Evolutionary conservation across 371 early-diverging fungal species (phyloP).

Genomic region (Mortierella sp.): DNA sequence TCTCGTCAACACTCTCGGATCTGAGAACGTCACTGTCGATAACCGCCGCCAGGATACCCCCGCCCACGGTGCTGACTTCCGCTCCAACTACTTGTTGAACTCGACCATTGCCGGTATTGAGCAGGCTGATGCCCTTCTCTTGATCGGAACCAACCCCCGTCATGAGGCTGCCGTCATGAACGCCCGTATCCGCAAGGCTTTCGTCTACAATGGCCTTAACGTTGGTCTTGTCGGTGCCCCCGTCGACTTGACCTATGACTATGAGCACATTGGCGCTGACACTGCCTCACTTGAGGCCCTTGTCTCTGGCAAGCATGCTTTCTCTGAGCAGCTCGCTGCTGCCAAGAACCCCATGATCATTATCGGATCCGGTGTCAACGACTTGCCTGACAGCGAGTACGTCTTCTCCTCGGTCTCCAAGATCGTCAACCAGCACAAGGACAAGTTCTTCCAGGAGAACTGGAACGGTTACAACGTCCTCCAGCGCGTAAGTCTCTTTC

Average conservation of each 20-base stretch:
- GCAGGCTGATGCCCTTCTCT: conserved; percentile 91
- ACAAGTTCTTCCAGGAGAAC: conserved; percentile 77
- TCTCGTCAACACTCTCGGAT: conserved; percentile 88
- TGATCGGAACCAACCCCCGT: conserved; percentile 96
- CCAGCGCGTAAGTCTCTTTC: conserved; percentile 78
- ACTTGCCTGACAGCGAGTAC: conserved; percentile 78
- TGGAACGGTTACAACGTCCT: conserved; percentile 95
- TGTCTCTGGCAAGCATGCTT: conserved; percentile 78
- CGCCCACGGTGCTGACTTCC: conserved; percentile 83
- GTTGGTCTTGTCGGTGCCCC: conserved; percentile 87
- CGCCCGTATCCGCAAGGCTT: conserved; percentile 95
- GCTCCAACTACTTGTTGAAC: conserved; percentile 92
- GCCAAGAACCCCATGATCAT: conserved; percentile 96
- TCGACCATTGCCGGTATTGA: conserved; percentile 89
- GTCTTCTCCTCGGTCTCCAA: conserved; percentile 79
- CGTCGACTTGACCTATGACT: conserved; percentile 91
- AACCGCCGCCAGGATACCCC: conserved; percentile 68
- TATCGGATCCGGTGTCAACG: conserved; percentile 87
- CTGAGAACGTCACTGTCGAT: conserved; percentile 89
- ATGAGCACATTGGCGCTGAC: conserved; percentile 84
- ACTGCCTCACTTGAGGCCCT: conserved; percentile 80
- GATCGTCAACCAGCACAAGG: conserved; percentile 77
- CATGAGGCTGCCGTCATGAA: conserved; percentile 97
- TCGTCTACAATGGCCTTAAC: conserved; percentile 84
- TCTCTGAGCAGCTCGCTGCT: conserved; percentile 79